Evolutionary conservation across 2,329 filamentous ascomycete species (phyloP).

Genomic region (Keithomyces neogunnii): DNA sequence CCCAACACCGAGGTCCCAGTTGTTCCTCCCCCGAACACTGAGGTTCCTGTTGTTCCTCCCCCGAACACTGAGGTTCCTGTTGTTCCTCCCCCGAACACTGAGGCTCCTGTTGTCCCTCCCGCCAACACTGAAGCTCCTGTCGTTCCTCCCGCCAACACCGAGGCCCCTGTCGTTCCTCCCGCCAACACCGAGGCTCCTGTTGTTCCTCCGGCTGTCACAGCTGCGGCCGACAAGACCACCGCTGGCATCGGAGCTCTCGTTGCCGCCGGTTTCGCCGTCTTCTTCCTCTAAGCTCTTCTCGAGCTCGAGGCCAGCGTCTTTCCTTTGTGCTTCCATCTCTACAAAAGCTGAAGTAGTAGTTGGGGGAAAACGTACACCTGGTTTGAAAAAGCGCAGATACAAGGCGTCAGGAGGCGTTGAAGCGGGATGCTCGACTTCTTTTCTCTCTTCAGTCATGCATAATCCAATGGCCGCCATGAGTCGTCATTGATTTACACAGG

Average conservation of each 20-base stretch:
- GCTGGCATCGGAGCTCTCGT: constrained; percentile 28
- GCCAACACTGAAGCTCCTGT: constrained; percentile 6
- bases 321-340: background rate
- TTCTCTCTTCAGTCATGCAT: background rate
- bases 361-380: background rate
- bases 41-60: constrained; percentile 7
- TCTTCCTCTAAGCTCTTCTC: constrained; percentile 23
- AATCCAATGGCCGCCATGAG: background rate
- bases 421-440: background rate
- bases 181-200: constrained; percentile 2
- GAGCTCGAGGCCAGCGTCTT: background rate
- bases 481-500: background rate
- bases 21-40: constrained; percentile 1
- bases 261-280: constrained; percentile 28
- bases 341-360: background rate
- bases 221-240: constrained; percentile 26
- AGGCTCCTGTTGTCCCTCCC: background rate
- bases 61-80: background rate
- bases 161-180: background rate
- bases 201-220: constrained; percentile 20
- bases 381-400: background rate
- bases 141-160: background rate
- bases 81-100: constrained; percentile 1
- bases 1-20: constrained; percentile 5
- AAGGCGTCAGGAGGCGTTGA: background rate